Evolutionary conservation across 345 rosid species (phyloP).

Genomic region (Gossypium stocksii): DNA sequence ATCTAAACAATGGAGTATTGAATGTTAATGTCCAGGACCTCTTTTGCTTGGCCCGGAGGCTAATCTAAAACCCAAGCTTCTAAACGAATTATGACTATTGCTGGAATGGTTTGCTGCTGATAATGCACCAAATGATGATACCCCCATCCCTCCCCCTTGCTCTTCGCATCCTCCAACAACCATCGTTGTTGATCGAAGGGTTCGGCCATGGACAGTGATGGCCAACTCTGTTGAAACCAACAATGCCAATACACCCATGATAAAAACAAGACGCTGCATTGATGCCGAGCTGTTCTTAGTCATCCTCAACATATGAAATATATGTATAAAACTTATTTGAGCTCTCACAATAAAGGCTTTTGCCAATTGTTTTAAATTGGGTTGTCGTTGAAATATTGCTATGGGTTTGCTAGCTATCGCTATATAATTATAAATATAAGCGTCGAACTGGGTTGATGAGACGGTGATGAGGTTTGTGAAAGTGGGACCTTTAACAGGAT

Average conservation of each 20-base stretch:
- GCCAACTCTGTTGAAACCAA: conserved; percentile 30
- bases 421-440: neutral
- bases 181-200: conserved; percentile 24
- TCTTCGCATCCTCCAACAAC: conserved; percentile 24
- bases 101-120: conserved; percentile 20
- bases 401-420: neutral
- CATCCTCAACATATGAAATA: neutral
- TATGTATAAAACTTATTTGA: no score
- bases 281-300: conserved; percentile 11
- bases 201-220: conserved; percentile 40
- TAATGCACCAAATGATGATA: conserved; percentile 20
- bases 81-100: conserved; percentile 12
- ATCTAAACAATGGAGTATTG: neutral
- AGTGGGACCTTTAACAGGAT: conserved; percentile 24
- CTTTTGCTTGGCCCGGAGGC: conserved; percentile 77
- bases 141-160: conserved; percentile 12
- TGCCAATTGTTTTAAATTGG: neutral
- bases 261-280: conserved; percentile 13
- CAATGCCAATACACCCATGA: conserved; percentile 22
- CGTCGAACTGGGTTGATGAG: conserved; percentile 11
- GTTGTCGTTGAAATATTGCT: neutral
- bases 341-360: neutral
- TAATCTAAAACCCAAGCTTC: conserved; percentile 46
- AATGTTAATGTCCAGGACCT: conserved; percentile 65
- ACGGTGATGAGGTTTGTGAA: conserved; percentile 12